Conservation (phyloP, 768 basidiomycete genomes). For the Exsudoporus frostii region DNA sequence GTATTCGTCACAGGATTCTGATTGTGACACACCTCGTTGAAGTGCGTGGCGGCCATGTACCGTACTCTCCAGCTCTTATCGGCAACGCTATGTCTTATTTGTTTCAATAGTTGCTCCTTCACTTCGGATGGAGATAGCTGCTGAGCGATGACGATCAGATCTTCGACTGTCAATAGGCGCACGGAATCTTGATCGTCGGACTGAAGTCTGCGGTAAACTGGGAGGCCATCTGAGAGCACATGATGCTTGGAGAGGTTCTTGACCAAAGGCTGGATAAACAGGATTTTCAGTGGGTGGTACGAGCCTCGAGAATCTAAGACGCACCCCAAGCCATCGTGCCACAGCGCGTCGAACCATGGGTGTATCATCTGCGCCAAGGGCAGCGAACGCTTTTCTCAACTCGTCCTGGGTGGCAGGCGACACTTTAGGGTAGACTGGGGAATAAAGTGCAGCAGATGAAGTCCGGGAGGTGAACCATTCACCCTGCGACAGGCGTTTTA, state of each 20-base stretch:
- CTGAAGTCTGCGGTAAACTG: constrained; percentile 91
- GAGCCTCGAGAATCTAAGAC: constrained; percentile 31
- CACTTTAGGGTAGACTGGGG: constrained; percentile 83
- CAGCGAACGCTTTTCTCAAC: constrained; percentile 77
- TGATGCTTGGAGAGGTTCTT: constrained; percentile 77
- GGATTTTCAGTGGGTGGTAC: constrained; percentile 11
- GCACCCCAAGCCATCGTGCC: constrained; percentile 92
- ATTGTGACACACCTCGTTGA: constrained; percentile 71
- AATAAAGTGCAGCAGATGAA: constrained; percentile 90
- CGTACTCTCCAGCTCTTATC: constrained; percentile 99
- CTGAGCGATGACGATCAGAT: constrained; percentile 88
- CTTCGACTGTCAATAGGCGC: constrained; percentile 90
- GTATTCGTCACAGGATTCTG: background rate
- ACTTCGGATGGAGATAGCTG: constrained; percentile 85
- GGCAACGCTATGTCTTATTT: constrained; percentile 81
- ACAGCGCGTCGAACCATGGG: constrained; percentile 98
- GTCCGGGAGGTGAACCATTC: constrained; percentile 99
- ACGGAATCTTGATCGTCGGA: constrained; percentile 98
- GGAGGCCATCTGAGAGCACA: constrained; percentile 82
- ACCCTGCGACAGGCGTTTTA: constrained; percentile 84
- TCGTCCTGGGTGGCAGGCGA: constrained; percentile 77
- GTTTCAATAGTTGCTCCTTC: constrained; percentile 83
- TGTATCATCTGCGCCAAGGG: constrained; percentile 89
- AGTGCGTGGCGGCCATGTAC: constrained; percentile 98
- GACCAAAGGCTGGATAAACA: constrained; percentile 59